phyloP scores from a whole-genome alignment of 495 filamentous ascomycete species.

The Sphaerosporella brunnea region DNA sequence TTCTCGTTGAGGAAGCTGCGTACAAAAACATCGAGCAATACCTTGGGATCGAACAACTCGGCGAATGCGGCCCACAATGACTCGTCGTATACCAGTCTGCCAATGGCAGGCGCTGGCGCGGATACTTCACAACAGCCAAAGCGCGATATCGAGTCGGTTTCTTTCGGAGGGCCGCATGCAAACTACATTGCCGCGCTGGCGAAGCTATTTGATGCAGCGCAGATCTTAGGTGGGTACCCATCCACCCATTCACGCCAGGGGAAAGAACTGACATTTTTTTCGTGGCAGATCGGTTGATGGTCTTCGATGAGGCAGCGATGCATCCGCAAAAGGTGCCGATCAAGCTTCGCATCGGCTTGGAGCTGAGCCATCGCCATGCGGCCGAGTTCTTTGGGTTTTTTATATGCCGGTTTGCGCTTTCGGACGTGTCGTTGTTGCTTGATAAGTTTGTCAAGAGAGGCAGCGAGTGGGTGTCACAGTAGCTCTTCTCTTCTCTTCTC shows the following conservation, averaged over 20 bases:
- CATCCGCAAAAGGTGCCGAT: slow-evolving; percentile 54
- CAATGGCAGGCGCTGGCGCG: slow-evolving; percentile 11
- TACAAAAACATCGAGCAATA: slow-evolving; percentile 55
- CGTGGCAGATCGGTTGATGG: slow-evolving; percentile 74
- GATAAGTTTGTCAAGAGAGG: slow-evolving; percentile 96
- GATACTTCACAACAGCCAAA: slow-evolving; percentile 33
- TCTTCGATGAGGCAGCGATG: slow-evolving; percentile 86
- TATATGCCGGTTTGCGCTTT: slow-evolving; percentile 78
- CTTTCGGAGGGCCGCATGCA: slow-evolving; percentile 66
- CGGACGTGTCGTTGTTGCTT: slow-evolving; percentile 68
- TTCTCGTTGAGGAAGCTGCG: slow-evolving; percentile 74
- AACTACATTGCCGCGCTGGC: slow-evolving; percentile 84
- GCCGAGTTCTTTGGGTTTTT: slow-evolving; percentile 97
- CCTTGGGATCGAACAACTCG: slow-evolving; percentile 10
- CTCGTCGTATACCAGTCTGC: slow-evolving; percentile 8
- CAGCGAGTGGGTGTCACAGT: slow-evolving; percentile 67
- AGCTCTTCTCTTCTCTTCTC: neutral
- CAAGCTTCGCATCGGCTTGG: slow-evolving; percentile 80
- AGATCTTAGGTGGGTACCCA: slow-evolving; percentile 55
- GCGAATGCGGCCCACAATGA: neutral
- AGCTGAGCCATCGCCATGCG: slow-evolving; percentile 80
- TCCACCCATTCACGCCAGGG: too few species aligned
- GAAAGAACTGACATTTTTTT: too few species aligned
- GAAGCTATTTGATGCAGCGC: slow-evolving; percentile 81
- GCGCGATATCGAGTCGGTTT: slow-evolving; percentile 48